Base-by-base conservation (phyloP, 2,329 filamentous ascomycete genomes). In the Beauveria asiatica region DNA sequence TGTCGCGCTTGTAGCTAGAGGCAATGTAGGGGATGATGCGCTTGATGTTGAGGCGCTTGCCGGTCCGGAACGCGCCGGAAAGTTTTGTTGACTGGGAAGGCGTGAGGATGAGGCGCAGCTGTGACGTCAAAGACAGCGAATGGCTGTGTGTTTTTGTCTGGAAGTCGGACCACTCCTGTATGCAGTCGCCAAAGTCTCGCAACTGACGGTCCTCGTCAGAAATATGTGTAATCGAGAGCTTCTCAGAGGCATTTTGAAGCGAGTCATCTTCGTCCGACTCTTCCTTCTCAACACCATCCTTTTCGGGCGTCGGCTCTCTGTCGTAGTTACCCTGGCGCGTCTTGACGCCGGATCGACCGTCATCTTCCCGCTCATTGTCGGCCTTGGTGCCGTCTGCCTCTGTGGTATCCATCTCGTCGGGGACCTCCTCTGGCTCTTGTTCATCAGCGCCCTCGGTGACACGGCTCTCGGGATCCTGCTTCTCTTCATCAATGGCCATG, bases 21-120 rank as follows among this genome's bases (percentile, higher is more conserved):
- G 95, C 94, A 67, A 99, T 97, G 76, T 99, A 99, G 0, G 95
- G 94, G 68, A 99, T 99, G 75, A 99, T 99, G 67, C 93, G 91
- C 76, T 97, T 97, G 79, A 99, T 96, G 75, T 97, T 99, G 67
- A 99, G 90, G 0, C 94, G 88, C 74, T 99, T 99, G 64, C 94
- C 94, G 0, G 94, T 99, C 66, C 94, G 90, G 82, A 96, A 97
- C 66, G 96, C 92, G 48, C 94, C 94, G 2, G 93, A 92, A 63
- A 99, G 89, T 70, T 97, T 99, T 42, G 94, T 97, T 1, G 93
- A 92, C 57, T 96, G 87, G 0, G 93, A 97, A 0, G 95, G 94
- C 0, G 90, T 90, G 44, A 99, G 86, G 68, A 99, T 97, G 16
- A 99, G 85, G 27, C 94, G 91, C 19, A 99, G 86, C 70, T 97